A percentile compares a stretch with the other conserved stretches of the same genome.
Evolutionary conservation across 441 rosid genomes (phyloP).

Genomic region (Iberis amara): DNA sequence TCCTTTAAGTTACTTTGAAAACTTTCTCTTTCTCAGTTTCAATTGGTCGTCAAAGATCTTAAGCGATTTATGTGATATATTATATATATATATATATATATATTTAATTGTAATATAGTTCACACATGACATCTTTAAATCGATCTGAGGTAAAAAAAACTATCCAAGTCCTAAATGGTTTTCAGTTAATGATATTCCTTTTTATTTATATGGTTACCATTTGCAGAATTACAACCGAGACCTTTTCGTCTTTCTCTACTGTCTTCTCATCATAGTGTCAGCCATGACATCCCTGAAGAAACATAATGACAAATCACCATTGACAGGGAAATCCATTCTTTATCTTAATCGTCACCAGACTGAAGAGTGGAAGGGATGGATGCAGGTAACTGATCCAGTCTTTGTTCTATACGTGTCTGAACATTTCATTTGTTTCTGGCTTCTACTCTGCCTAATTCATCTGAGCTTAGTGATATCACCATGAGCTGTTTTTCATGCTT

Average conservation of each 20-base stretch:
- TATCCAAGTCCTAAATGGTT: no score
- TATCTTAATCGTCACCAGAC: conserved; percentile 96
- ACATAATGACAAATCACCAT: conserved; percentile 70
- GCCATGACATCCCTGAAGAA: conserved; percentile 86
- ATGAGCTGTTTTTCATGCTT: conserved; percentile 6
- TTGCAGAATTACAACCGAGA: conserved; percentile 63
- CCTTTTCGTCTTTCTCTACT: conserved; percentile 86
- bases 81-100: no score
- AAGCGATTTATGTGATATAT: no score
- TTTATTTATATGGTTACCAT: no score
- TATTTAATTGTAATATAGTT: no score
- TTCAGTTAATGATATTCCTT: no score
- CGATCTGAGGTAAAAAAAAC: no score
- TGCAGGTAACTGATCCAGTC: conserved; percentile 74
- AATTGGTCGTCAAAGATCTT: background rate
- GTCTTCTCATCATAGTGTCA: conserved; percentile 83
- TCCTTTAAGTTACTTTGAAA: conserved; percentile 10
- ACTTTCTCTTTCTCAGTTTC: conserved; percentile 12
- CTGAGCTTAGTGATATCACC: conserved; percentile 2
- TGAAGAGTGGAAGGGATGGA: conserved; percentile 99
- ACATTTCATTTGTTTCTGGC: background rate
- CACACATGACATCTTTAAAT: no score
- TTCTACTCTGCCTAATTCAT: background rate
- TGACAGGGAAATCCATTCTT: conserved; percentile 68
- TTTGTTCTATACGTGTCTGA: background rate